Evolutionary conservation across 305 asterid species (phyloP).

Genomic region (Fraxinus sp.): DNA sequence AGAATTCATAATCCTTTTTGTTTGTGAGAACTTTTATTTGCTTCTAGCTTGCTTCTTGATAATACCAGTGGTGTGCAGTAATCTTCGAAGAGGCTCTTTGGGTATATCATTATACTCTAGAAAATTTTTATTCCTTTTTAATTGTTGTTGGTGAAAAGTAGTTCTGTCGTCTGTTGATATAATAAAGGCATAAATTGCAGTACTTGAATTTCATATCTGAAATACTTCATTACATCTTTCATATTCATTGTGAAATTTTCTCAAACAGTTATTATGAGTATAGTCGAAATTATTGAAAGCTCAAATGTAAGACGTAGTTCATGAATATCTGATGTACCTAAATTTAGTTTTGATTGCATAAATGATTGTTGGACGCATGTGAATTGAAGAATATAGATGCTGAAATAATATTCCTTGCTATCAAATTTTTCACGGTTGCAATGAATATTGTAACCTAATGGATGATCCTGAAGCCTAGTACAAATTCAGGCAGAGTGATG

Average conservation of each 20-base stretch:
- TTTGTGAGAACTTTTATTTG: not conserved
- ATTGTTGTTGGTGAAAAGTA: slow-evolving; percentile 10
- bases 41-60: slow-evolving; percentile 12
- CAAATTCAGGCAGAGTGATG: not conserved
- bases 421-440: not conserved
- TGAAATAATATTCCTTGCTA: not conserved
- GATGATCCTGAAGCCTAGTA: not conserved
- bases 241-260: not conserved
- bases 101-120: not conserved
- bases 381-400: not conserved
- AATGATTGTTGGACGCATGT: not conserved
- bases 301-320: not conserved
- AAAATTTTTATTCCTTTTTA: not conserved
- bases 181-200: not conserved
- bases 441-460: not conserved
- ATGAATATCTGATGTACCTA: not conserved
- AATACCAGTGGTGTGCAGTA: not conserved
- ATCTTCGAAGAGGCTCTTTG: not conserved
- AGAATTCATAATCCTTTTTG: not conserved
- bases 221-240: not conserved
- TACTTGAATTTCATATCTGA: not conserved
- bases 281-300: not conserved
- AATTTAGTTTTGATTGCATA: not conserved
- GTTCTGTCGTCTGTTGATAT: not conserved
- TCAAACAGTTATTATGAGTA: not conserved